Base-by-base conservation (phyloP, 495 filamentous ascomycete genomes). In the Aspergillus diversus region DNA sequence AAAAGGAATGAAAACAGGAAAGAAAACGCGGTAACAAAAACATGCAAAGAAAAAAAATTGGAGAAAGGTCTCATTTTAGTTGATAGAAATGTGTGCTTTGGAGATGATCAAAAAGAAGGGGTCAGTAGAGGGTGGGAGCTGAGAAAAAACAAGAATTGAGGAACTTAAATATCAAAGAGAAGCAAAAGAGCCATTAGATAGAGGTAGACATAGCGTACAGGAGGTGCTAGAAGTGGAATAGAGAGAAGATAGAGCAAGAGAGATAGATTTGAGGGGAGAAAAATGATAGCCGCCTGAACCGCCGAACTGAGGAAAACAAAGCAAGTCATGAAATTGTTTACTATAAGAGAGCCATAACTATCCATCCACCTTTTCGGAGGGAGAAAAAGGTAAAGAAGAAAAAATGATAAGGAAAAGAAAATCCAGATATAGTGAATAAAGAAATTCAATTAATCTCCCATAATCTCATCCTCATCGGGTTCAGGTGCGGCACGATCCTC, bases 401-500 rank as follows among this genome's bases (percentile, higher is more conserved):
- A 56, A 58, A 37, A 31, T 55, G 17, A 63, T 42, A 59, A 50
- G 53, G 59, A 53, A 60, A 52, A 50, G 31, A 31, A 62, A 16
- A 16, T 34, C 15, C 17, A 32, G 12, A 35, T 11, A 33, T 32
- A 46, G 13, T 15, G 37, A 31, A 43, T 27, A 43, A 59, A 55
- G 34, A 32, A 4, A 64, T 32, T 53, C 46, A 69, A 60, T 65
- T 58, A 92, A 75, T 92, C 90, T 34, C 89, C 89, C 78, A 92
- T 84, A 13, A 92, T 77, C 64, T 88, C 82, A 69, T 87, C 87
- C 60, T 89, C 88, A 59, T 86, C 87, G 33, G 83, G 81, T 57
- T 85, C 84, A 66, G 76, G 77, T 33, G 73, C 73, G 21, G 73
- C 65, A 17, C 63, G 71, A 39, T 74, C 69, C 21, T 72, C 69